Evolutionary conservation across 176 grass and related monocot genomes (phyloP).

Genomic region (Avena eriantha): DNA sequence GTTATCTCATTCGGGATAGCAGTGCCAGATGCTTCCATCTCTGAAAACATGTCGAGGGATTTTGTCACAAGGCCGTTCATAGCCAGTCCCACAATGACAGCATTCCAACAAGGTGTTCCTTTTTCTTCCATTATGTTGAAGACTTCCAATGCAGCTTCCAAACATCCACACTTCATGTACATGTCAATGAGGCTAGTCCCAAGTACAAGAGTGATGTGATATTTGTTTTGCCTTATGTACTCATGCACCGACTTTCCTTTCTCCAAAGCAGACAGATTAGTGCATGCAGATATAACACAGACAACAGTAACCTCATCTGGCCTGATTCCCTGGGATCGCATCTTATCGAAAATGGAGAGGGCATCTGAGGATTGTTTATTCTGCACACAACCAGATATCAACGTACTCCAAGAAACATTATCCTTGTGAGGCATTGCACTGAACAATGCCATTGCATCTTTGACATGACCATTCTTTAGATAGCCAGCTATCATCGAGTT

Average conservation of each 20-base stretch:
- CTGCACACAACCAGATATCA: conserved; percentile 79
- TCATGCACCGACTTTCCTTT: conserved; percentile 78
- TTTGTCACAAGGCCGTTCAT: conserved; percentile 76
- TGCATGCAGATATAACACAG: conserved; percentile 78
- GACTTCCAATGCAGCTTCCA: conserved; percentile 70
- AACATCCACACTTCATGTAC: conserved; percentile 92
- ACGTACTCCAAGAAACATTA: conserved; percentile 76
- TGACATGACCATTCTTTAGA: conserved; percentile 59
- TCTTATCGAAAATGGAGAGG: conserved; percentile 62
- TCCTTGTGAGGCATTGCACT: conserved; percentile 68
- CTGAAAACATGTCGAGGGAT: conserved; percentile 71
- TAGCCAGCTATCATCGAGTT: conserved; percentile 86
- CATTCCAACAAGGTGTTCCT: conserved; percentile 83
- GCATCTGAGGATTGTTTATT: conserved; percentile 69
- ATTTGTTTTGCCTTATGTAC: conserved; percentile 65
- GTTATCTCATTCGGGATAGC: conserved; percentile 82
- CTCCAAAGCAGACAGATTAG: conserved; percentile 68
- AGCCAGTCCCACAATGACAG: conserved; percentile 72
- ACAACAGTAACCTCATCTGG: conserved; percentile 75
- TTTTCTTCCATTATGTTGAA: conserved; percentile 67
- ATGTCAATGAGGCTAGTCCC: conserved; percentile 87
- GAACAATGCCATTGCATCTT: conserved; percentile 67
- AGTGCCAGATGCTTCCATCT: conserved; percentile 64
- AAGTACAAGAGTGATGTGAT: conserved; percentile 57
- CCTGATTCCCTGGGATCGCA: conserved; percentile 60